Evolutionary conservation across 345 rosid species (phyloP).

Genomic region (Barbarea vulgaris): DNA sequence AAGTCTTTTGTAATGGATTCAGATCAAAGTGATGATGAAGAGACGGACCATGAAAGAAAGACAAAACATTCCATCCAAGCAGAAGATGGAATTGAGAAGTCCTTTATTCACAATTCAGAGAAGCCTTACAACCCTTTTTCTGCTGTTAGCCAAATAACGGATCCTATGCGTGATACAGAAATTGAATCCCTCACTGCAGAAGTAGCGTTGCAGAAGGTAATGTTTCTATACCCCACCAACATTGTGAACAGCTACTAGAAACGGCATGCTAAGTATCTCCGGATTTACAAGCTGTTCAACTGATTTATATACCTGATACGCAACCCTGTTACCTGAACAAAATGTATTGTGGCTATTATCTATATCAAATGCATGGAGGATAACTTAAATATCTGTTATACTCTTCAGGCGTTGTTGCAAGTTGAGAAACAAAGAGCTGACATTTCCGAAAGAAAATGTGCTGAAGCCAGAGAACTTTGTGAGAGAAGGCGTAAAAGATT

Average conservation of each 20-base stretch:
- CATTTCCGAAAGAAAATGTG: conserved; percentile 59
- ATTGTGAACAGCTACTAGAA: conserved; percentile 1
- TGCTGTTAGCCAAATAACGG: conserved; percentile 39
- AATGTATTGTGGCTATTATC: not conserved
- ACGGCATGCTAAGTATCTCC: conserved; percentile 9
- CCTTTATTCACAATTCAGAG: conserved; percentile 25
- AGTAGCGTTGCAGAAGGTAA: conserved; percentile 70
- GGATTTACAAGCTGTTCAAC: conserved; percentile 2
- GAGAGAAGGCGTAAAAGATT: conserved; percentile 70
- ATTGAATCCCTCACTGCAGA: conserved; percentile 56
- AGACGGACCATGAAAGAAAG: conserved; percentile 13
- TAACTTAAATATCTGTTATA: not conserved
- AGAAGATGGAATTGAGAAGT: conserved; percentile 28
- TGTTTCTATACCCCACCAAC: conserved; percentile 22
- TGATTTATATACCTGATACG: not conserved
- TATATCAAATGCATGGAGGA: conserved; percentile 6
- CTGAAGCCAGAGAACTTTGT: conserved; percentile 63
- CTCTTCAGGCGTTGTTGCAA: conserved; percentile 54
- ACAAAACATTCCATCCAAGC: conserved; percentile 4
- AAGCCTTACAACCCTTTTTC: conserved; percentile 38
- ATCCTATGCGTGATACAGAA: conserved; percentile 45
- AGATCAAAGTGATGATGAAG: conserved; percentile 39
- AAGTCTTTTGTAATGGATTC: conserved; percentile 14
- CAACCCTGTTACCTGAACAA: not conserved
- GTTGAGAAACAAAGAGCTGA: conserved; percentile 82